Evolutionary conservation across 768 basidiomycete species (phyloP), one percentile per base, ranked within the genome.

Genomic region (Gelatoporia subvermispora): DNA sequence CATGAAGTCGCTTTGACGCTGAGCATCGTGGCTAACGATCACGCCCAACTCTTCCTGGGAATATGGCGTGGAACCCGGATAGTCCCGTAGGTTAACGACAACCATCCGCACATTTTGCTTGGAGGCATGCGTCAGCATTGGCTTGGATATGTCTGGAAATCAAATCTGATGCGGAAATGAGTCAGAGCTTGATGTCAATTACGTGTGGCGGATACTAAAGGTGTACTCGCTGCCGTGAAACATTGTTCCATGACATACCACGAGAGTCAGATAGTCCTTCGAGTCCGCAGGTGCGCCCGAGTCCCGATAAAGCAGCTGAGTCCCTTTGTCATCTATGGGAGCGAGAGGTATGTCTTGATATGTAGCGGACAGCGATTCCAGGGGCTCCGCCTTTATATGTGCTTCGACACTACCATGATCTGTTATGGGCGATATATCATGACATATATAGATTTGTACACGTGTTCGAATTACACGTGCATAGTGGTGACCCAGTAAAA

Each of bases 81-180:
- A 67, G 51, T 63, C 65, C 15, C 65, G 62, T 35, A 57, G 43
- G 44, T 59, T 64, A 2, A 63, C 28, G 10, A 52, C 39, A 17
- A 67, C 53, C 44, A 65, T 37, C 11, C 65, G 60, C 2, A 63
- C 40, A 22, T 59, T 55, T 41, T 51, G 28, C 10, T 40, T 8
- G 2, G 49, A 35, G 1, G 62, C 58, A 22, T 57, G 36, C 3
- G 57, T 55, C 34, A 62, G n/a, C 35, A 64, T 53, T 7, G 43
- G 53, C 8, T 35, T 43, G 53, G 58, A 64, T 2, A 53, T 55
- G 3, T 42, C 62, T 63, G 28, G 20, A 42, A 34, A 41, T 8
- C 2, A 21, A 3, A 38, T 25, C 41, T 3, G 36, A 5, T 24
- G 13, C n/a, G 21, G 9, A 22, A 10, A 36, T n/a, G 35, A 36